Evolutionary conservation across 306 rosid species (phyloP), one percentile per base, ranked within the genome.

Genomic region (Cicer pinnatifidum): DNA sequence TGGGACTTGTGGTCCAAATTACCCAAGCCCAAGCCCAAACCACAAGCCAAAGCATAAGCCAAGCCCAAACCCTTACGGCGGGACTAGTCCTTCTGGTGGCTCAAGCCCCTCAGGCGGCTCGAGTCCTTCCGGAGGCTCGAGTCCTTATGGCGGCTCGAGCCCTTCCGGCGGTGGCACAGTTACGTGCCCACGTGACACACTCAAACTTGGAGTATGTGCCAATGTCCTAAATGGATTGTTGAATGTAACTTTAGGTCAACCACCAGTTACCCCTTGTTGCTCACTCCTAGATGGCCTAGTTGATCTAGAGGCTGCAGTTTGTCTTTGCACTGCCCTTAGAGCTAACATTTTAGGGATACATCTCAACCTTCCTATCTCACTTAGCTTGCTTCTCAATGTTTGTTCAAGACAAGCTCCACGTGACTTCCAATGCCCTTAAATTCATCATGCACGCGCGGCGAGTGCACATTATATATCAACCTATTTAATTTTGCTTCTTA

Each of bases 241-340:
- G 12, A 86, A 90, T 73, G 1, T 80, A 9, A 82, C 81, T 15
- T 7, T 92, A 6, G 92, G 96, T 12, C 54, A 48, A 9, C 92
- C 94, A 48, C 91, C 96, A 0, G 86, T 82, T 0, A 9, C 73
- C 0, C 94, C 94, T 2, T 92, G 98, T 71, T 92, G 98, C 82
- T 1, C 74, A 35, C 88, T 92, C 23, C 15, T 92, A 9, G 17
- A 88, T 11, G 96, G 98, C 1, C 96, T 92, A 15, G 90, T 68
- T 35, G 89, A 90, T 39, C 82, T 90, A 2, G 96, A 90, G 23
- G 94, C 94, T 11, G 96, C 94, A 0, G 76, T 80, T 6, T 92
- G 98, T 76, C 92, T 92, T 11, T 92, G 96, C 86, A 92, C 96
- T 72, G 98, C 86, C 43, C 79, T 90, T 17, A 90, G 1, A 11